Percentiles rank a stretch among this genome's conserved stretches.
Conservation (phyloP, 169 alveolate species). For the Plasmodium gonderi region DNA sequence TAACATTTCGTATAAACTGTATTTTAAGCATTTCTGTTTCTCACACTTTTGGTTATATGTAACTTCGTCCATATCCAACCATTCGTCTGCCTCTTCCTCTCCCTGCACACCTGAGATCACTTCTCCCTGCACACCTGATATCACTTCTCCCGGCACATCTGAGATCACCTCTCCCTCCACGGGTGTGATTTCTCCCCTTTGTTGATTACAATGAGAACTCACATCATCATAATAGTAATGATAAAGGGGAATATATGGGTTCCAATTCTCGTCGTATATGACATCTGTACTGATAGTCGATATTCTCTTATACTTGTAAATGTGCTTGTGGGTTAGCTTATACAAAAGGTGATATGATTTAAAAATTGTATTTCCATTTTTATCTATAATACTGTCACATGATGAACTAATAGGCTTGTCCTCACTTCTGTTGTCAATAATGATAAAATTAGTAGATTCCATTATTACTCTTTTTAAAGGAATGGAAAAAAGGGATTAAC, state of each 20-base stretch:
- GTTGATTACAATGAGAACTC: neutral
- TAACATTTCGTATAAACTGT: conserved; percentile 22
- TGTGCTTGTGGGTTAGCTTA: conserved; percentile 46
- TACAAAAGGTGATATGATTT: conserved; percentile 31
- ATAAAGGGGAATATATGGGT: conserved; percentile 50
- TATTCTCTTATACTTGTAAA: conserved; percentile 55
- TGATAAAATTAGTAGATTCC: neutral
- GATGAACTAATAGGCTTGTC: conserved; percentile 16
- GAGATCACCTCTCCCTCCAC: neutral
- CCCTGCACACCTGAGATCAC: neutral
- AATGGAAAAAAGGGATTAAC: neutral
- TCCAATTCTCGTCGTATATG: conserved; percentile 16
- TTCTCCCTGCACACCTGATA: neutral
- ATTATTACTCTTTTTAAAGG: neutral
- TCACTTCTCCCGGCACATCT: neutral
- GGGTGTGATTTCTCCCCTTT: too few relatives aligned
- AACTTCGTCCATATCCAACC: neutral
- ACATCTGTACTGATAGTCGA: conserved; percentile 49
- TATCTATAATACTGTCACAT: conserved; percentile 53
- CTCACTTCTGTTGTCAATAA: conserved; percentile 3
- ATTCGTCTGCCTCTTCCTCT: neutral
- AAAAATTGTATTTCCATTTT: conserved; percentile 57
- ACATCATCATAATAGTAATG: conserved; percentile 40
- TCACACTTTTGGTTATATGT: conserved; percentile 11
- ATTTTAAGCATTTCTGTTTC: conserved; percentile 45